Percentiles rank a stretch among this genome's conserved stretches.
These are phyloP conservation scores for Escovopsis sp. DNA, from an alignment of 2,329 filamentous ascomycete genomes.

Conservation along the genomic window DNA sequence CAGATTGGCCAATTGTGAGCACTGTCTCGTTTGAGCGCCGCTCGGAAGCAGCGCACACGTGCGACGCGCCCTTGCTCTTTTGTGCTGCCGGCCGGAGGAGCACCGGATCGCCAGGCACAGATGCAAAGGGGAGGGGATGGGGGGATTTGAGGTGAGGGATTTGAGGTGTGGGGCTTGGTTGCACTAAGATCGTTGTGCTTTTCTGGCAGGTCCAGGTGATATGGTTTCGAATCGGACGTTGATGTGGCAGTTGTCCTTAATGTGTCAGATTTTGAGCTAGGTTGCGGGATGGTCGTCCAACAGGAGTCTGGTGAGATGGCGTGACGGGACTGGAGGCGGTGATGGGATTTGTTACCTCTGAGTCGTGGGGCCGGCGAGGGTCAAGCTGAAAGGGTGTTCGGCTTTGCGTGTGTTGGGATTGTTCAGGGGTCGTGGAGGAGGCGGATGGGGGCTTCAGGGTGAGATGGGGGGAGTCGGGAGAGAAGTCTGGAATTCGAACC, in stretches of 20 bases:
- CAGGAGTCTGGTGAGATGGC: neutral
- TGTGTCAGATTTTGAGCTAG: conserved; percentile 3
- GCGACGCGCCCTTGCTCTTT: conserved; percentile 1
- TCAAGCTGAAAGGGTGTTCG: too few species aligned
- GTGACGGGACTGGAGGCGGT: neutral
- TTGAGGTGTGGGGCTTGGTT: too few species aligned
- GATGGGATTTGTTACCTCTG: too few species aligned
- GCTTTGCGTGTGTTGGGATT: too few species aligned
- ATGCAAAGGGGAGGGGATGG: neutral
- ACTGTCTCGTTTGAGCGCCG: conserved; percentile 3
- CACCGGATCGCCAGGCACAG: conserved; percentile 2
- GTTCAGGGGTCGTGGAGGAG: too few species aligned
- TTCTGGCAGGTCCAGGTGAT: too few species aligned
- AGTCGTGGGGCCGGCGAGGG: too few species aligned
- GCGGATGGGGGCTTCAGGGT: too few species aligned
- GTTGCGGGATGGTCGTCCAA: too few species aligned
- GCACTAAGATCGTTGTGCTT: conserved; percentile 4
- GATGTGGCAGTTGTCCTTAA: conserved; percentile 6
- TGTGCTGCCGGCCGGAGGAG: neutral
- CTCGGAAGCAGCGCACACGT: conserved; percentile 3
- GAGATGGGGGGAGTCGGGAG: too few species aligned
- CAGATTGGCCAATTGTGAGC: conserved; percentile 3
- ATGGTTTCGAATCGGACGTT: neutral
- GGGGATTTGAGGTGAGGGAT: too few species aligned
- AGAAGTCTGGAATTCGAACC: too few species aligned